These are phyloP conservation scores for Apocynum venetum DNA, from an alignment of 257 asterid species.

Conservation along the genomic window DNA sequence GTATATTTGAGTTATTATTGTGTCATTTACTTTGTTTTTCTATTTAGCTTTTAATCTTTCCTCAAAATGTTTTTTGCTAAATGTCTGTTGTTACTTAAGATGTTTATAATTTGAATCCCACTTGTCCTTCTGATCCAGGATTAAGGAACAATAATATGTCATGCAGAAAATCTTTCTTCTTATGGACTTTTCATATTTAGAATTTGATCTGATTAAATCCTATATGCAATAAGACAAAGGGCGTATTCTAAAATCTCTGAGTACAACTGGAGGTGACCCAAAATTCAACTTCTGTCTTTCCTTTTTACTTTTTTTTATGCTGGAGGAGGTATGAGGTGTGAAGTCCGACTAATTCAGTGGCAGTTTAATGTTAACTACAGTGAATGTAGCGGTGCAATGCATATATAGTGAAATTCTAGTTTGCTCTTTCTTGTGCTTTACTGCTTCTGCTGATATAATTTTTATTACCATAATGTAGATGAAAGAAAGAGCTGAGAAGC, in stretches of 20 bases:
- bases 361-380: neutral
- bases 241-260: neutral
- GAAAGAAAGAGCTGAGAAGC: conserved; percentile 75
- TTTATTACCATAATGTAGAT: conserved; percentile 32
- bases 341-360: neutral
- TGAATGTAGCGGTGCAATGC: neutral
- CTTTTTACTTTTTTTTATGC: neutral
- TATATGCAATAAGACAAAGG: neutral
- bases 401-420: neutral
- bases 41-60: neutral
- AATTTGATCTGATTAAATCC: neutral
- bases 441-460: neutral
- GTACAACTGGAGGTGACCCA: neutral
- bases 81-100: neutral
- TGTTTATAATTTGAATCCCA: neutral
- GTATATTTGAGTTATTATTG: neutral
- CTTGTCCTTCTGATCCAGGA: neutral
- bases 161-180: neutral
- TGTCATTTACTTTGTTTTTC: neutral
- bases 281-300: neutral
- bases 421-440: neutral
- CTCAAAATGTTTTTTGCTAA: neutral
- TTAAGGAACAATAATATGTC: neutral
- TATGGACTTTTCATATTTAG: neutral
- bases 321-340: neutral